Evolutionary conservation across 1,139 yeast genomes (phyloP), one percentile per base, ranked within the genome.

Genomic region (Lodderomyces parapsilosis): DNA sequence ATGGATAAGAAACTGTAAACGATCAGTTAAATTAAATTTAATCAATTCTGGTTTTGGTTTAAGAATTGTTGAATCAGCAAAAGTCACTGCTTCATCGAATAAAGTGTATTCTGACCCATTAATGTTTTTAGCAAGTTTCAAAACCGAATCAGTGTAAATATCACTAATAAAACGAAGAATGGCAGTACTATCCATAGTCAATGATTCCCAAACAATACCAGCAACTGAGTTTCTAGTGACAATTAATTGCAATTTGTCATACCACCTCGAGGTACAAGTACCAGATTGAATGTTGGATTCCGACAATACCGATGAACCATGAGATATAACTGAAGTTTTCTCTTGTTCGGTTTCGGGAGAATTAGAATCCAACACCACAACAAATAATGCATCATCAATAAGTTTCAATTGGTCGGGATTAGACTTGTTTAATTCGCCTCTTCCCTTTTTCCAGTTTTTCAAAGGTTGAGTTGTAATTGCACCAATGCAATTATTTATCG

Each of bases 121-220:
- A 53, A 83, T 83, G 52, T 81, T 81, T 52, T 81, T 76, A 4
- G 91, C 91, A 46, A 86, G 68, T 58, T 88, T 77, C 47, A 86
- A 65, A 17, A 85, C 81, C 37, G 85, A 80, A 56, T 86, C 94
- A 0, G 93, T 83, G 57, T 82, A 86, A 28, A 82, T 80, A 56
- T 86, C 94, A 53, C 88, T 78, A 32, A 85, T 80, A 54, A 83
- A 86, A 45, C 94, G 66, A 49, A 86, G 65, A 11, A 84, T 86
- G 0, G 86, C 82, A 2, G 91, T 85, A 39, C 88, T 85, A 60
- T 86, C 93, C 76, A 85, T 83, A n/a, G 85, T 78, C 33, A 86
- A 78, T 2, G 87, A 81, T 52, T 73, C 78, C 87, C 91, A 86
- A 28, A 83, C 83, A 22, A 86, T 78, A 11, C 90, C 90, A 1